phyloP scores from a whole-genome alignment of 2,329 filamentous ascomycete species.

The Dothideomycetes sp. region DNA sequence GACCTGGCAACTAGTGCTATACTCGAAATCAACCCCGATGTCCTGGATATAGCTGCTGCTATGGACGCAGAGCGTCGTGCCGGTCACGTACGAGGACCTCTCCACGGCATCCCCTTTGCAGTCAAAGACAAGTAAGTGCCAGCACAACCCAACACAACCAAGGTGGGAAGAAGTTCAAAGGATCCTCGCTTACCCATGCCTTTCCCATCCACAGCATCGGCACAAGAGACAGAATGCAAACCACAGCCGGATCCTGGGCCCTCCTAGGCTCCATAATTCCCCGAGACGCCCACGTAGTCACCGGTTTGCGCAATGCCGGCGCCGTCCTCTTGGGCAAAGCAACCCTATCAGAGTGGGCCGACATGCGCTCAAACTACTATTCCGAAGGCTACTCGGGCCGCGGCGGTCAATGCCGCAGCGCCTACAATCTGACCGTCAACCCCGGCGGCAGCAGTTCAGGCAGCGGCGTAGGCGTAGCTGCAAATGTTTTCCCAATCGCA shows the following conservation, averaged over 20 bases:
- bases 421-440: constrained; percentile 60
- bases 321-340: constrained; percentile 64
- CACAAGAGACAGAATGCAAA: constrained; percentile 61
- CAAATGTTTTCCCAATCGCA: constrained; percentile 54
- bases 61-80: constrained; percentile 52
- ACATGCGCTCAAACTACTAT: constrained; percentile 59
- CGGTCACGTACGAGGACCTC: constrained; percentile 51
- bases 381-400: constrained; percentile 58
- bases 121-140: constrained; percentile 56
- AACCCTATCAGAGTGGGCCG: constrained; percentile 64
- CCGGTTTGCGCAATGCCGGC: constrained; percentile 53
- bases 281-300: constrained; percentile 57
- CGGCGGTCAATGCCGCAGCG: constrained; percentile 54
- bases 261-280: constrained; percentile 58
- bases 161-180: no score
- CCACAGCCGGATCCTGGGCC: constrained; percentile 61
- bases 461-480: constrained; percentile 54
- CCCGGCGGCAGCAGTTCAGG: constrained; percentile 63
- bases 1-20: constrained; percentile 31
- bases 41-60: constrained; percentile 49
- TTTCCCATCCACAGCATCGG: constrained; percentile 37
- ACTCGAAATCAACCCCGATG: constrained; percentile 61
- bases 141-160: no score
- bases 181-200: constrained; percentile 3
- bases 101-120: constrained; percentile 68